Conservation (phyloP, 352 stramenopile genomes). For the Globisporangium recalcitrans region DNA sequence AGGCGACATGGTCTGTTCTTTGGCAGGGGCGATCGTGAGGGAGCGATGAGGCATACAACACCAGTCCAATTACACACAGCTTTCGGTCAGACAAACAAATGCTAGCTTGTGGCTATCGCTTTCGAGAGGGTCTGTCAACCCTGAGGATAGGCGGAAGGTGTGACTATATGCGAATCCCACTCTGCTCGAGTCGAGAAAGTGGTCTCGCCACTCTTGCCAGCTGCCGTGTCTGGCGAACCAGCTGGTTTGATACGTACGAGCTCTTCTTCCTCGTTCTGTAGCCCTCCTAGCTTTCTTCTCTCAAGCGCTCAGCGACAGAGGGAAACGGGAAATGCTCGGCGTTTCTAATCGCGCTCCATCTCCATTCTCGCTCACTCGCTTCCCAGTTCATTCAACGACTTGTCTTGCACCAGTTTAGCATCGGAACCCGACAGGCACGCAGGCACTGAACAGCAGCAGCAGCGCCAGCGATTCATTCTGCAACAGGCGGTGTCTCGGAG, state of each 20-base stretch:
- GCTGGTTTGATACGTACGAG: not conserved
- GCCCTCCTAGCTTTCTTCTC: not conserved
- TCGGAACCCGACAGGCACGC: not conserved
- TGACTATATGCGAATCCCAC: not conserved
- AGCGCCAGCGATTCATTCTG: not conserved
- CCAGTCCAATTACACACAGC: not conserved
- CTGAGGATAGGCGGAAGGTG: not conserved
- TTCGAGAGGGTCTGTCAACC: too few species aligned
- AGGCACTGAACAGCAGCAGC: too few species aligned
- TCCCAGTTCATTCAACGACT: not conserved
- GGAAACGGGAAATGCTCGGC: not conserved
- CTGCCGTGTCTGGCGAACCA: not conserved
- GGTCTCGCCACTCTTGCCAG: not conserved
- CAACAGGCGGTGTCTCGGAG: not conserved
- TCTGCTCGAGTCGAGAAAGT: not conserved
- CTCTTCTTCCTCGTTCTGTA: not conserved
- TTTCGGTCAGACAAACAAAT: not conserved
- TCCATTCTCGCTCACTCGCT: not conserved
- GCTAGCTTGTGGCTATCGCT: too few species aligned
- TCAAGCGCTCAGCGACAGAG: not conserved
- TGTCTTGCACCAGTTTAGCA: not conserved
- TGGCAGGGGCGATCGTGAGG: not conserved
- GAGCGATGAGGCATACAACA: not conserved
- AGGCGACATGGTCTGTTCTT: not conserved
- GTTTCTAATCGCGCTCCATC: not conserved